These are phyloP conservation scores for Coelastrella sp. DNA, from an alignment of 139 green algal species.

Conservation along the genomic window DNA sequence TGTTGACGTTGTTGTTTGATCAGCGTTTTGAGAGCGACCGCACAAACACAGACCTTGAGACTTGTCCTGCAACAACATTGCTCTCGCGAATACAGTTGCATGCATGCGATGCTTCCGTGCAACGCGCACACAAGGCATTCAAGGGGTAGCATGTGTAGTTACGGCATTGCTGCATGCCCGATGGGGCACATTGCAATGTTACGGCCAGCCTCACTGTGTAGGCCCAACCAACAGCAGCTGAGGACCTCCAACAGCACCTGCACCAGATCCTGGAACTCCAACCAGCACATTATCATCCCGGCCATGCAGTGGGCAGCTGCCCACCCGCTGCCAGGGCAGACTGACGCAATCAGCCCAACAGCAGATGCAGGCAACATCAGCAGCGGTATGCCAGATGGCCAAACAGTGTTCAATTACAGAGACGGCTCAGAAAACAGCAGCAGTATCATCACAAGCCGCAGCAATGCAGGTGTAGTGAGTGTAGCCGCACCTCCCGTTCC, in stretches of 20 bases:
- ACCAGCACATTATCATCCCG: not conserved
- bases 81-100: no score
- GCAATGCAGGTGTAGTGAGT: not conserved
- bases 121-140: no score
- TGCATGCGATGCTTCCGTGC: no score
- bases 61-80: no score
- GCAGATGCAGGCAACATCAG: not conserved
- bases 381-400: not conserved
- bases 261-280: not conserved
- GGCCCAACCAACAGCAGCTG: not conserved
- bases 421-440: not conserved
- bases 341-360: not conserved
- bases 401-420: conserved; percentile 2
- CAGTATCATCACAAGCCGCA: not conserved
- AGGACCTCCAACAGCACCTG: not conserved
- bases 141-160: not conserved
- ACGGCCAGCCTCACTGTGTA: not conserved
- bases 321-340: not conserved
- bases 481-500: not conserved
- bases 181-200: not conserved
- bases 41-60: no score
- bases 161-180: not conserved
- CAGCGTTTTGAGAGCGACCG: no score
- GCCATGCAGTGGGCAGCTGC: not conserved
- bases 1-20: no score